Conservation (phyloP, 257 asterid species). For the Ligustrum vulgare region DNA sequence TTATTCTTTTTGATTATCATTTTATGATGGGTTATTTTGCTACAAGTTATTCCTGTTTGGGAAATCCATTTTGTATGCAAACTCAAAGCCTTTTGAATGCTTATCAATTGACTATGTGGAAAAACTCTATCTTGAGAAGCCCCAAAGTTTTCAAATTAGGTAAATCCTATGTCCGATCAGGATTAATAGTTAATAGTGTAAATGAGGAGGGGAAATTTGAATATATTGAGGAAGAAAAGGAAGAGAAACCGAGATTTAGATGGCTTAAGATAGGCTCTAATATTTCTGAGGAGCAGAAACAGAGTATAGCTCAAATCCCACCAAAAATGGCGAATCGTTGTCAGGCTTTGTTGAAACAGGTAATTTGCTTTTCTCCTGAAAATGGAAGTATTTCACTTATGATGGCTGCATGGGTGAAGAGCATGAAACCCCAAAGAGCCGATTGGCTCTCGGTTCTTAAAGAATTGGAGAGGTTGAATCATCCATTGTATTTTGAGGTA, state of each 20-base stretch:
- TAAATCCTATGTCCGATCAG: conserved; percentile 20
- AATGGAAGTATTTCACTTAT: conserved; percentile 48
- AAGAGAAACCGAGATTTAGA: conserved; percentile 35
- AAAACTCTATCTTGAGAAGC: conserved; percentile 18
- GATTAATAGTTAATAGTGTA: conserved; percentile 19
- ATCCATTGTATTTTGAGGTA: conserved; percentile 75
- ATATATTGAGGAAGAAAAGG: conserved; percentile 29
- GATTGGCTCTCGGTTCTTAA: conserved; percentile 85
- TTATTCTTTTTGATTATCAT: neutral
- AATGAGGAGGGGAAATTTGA: conserved; percentile 30
- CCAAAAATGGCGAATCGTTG: conserved; percentile 71
- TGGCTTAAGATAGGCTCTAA: conserved; percentile 46
- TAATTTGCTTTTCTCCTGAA: conserved; percentile 59
- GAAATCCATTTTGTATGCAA: conserved; percentile 24
- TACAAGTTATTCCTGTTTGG: conserved; percentile 21
- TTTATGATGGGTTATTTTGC: conserved; percentile 32
- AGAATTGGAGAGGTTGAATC: conserved; percentile 63
- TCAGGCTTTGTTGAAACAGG: conserved; percentile 56
- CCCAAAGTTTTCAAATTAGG: conserved; percentile 15
- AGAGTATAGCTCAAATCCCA: conserved; percentile 50
- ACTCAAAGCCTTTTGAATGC: neutral
- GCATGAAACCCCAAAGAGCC: conserved; percentile 71
- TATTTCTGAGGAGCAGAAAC: conserved; percentile 57
- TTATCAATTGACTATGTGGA: conserved; percentile 21
- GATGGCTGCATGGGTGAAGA: conserved; percentile 81